Base-by-base conservation (phyloP, 2,329 filamentous ascomycete genomes). In the Stemphylium lycopersici region DNA sequence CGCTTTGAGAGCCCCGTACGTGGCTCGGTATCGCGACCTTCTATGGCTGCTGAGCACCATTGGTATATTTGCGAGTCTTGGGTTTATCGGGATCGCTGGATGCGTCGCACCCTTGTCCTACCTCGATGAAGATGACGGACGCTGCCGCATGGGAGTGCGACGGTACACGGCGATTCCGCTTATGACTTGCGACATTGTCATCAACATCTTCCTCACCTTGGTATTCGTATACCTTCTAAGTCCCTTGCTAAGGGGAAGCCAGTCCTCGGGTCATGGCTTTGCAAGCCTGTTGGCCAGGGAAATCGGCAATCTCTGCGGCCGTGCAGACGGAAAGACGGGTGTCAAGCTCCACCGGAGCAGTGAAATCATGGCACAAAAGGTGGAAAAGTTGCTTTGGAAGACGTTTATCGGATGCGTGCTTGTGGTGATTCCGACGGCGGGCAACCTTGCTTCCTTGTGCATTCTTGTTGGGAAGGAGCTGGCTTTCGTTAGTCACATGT, bases 141-240 rank as follows among this genome's bases (percentile, higher is more conserved):
- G 62, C 41, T 79, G 77, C 52, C 67, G 72, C 0, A 77, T 79
- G 12, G 77, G 77, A 2, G 54, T 79, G 3, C 76, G 74, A 4
- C 58, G 64, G 13, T 70, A 67, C 22, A 69, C 74, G 7, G 71
- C 71, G 0, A 63, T 77, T 13, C 68, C 76, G 0, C 56, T 79
- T 7, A 60, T 79, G 6, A 54, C 63, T 6, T 78, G 72, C 57
- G 76, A 79, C 48, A 61, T 77, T 12, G 8, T 67, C 24, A 70
- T 78, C 61, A 78, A 78, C 40, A 47, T 72, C 6, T 61, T 67
- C n/a, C 65, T 79, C n/a, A 79, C 77, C 1, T 62, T 57, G 2
- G 63, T 74, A 4, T 79, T 79, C 44, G 53, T 77, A 38, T 68
- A 70, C 26, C 69, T 78, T 4, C 56, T 78, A 1, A 61, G 64